A percentile compares a stretch with the other conserved stretches of the same genome.
These are phyloP conservation scores for Citrullus amarus DNA, from an alignment of 306 rosid genomes.

Conservation along the genomic window DNA sequence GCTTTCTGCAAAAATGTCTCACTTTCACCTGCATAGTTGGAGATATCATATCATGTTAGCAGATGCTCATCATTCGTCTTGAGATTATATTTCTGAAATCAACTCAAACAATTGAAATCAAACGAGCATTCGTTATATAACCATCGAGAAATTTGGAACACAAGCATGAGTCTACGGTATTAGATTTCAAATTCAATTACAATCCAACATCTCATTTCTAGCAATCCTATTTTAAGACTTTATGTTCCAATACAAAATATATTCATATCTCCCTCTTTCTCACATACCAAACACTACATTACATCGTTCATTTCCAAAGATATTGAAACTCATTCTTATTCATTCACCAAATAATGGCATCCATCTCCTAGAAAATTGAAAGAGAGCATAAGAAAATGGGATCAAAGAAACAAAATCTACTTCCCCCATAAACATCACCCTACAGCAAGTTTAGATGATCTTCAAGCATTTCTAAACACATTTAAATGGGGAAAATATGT, in stretches of 20 bases:
- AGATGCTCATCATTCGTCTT: not conserved
- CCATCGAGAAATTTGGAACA: not conserved
- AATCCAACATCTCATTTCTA: not conserved
- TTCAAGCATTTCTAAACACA: not conserved
- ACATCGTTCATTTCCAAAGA: not conserved
- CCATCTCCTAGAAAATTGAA: not conserved
- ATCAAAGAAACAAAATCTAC: not conserved
- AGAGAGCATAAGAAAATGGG: not conserved
- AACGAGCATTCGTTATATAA: not conserved
- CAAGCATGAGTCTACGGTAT: not conserved
- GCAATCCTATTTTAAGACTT: not conserved
- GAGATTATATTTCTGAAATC: not conserved
- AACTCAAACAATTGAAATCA: not conserved
- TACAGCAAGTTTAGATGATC: not conserved
- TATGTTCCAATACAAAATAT: not conserved
- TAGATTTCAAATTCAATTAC: not conserved
- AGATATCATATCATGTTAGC: not conserved
- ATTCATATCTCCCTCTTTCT: not conserved
- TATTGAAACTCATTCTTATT: not conserved
- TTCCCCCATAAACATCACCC: not conserved
- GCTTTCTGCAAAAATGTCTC: constrained; percentile 81
- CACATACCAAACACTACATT: not conserved
- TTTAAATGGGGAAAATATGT: not conserved
- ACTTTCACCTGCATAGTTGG: constrained; percentile 56
- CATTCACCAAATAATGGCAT: not conserved